These are phyloP conservation scores for Piloderma croceum DNA, from an alignment of 768 basidiomycete genomes.

Conservation along the genomic window DNA sequence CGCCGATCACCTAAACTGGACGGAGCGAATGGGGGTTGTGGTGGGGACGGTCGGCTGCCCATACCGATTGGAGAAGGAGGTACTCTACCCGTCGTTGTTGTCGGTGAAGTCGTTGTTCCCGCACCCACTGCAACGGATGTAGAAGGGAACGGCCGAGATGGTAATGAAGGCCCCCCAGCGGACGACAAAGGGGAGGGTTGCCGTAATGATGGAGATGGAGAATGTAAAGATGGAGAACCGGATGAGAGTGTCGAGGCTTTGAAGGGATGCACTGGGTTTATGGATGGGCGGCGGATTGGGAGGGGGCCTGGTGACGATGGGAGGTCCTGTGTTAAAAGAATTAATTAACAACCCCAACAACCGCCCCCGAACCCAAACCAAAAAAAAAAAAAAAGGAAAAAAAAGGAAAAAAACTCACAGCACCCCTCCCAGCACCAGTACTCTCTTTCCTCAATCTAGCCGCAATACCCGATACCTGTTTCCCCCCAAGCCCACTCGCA, in stretches of 20 bases:
- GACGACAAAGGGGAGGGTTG: slow-evolving; percentile 40
- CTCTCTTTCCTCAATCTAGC: slow-evolving; percentile 49
- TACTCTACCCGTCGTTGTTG: no score
- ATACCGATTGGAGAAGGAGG: slow-evolving; percentile 35
- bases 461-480: slow-evolving; percentile 29
- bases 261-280: slow-evolving; percentile 42
- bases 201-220: slow-evolving; percentile 42
- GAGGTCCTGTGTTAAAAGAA: slow-evolving; percentile 24
- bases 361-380: no score
- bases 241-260: slow-evolving; percentile 47
- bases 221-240: slow-evolving; percentile 44
- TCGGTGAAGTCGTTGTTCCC: no score
- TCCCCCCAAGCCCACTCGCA: slow-evolving; percentile 8
- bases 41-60: slow-evolving; percentile 31
- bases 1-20: slow-evolving; percentile 39
- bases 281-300: slow-evolving; percentile 40
- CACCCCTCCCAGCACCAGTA: slow-evolving; percentile 22
- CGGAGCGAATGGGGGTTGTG: slow-evolving; percentile 34
- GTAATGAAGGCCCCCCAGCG: no score
- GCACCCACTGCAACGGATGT: no score
- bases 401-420: slow-evolving; percentile 8
- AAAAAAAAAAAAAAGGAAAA: no score
- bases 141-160: no score
- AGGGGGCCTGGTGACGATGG: slow-evolving; percentile 35
- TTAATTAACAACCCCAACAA: no score